Conservation (phyloP, 1,284 basidiomycete genomes). For the Entoloma clypeatum region DNA sequence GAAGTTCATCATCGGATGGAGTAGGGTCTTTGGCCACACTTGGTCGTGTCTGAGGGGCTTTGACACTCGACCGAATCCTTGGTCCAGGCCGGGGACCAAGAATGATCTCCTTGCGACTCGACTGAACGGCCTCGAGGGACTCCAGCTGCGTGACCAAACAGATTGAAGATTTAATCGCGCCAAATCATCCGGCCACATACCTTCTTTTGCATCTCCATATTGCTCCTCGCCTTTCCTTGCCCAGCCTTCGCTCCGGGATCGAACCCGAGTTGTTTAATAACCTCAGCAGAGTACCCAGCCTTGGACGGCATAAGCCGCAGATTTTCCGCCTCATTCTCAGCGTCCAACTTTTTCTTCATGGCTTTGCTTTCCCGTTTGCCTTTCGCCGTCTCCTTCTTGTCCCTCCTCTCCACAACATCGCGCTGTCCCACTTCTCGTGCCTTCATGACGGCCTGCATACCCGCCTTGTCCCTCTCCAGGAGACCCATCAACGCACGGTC, state of each 20-base stretch:
- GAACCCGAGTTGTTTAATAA: constrained; percentile 70
- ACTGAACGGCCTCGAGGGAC: constrained; percentile 44
- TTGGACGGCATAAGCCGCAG: constrained; percentile 27
- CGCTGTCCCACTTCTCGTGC: constrained; percentile 44
- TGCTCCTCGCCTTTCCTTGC: constrained; percentile 34
- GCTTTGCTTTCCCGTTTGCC: constrained; percentile 21
- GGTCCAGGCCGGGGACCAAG: constrained; percentile 55
- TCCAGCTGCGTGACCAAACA: constrained; percentile 39
- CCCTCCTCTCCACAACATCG: constrained; percentile 18
- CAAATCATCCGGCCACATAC: constrained; percentile 29
- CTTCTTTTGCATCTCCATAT: constrained; percentile 50
- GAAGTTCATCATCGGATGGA: constrained; percentile 8
- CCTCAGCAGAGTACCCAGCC: constrained; percentile 55
- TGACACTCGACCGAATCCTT: constrained; percentile 49
- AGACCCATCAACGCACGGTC: constrained; percentile 59
- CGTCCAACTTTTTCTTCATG: constrained; percentile 25
- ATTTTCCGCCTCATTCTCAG: constrained; percentile 23
- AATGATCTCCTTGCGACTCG: constrained; percentile 43
- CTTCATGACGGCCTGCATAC: constrained; percentile 54
- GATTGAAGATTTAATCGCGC: constrained; percentile 4
- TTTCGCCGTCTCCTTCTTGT: constrained; percentile 19
- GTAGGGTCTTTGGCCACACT: constrained; percentile 3
- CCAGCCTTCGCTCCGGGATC: constrained; percentile 61
- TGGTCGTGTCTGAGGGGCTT: constrained; percentile 23
- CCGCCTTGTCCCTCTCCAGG: constrained; percentile 58